Evolutionary conservation across 75 land plant genomes (phyloP), one percentile per base, ranked within the genome.

Genomic region (Cupressus sempervirens): DNA sequence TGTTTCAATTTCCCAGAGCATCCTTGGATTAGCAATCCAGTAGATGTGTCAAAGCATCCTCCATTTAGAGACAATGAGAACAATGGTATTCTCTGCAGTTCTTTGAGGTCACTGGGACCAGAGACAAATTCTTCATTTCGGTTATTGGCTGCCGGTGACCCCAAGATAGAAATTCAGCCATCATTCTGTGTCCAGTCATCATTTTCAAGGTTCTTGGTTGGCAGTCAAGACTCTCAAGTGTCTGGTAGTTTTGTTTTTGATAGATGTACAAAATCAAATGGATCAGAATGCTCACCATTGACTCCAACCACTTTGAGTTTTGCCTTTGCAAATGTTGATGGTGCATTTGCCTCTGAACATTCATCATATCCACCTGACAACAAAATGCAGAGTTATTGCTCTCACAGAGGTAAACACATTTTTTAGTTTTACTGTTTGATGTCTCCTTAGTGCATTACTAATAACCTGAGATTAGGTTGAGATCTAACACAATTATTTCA

Each of bases 101-200:
- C 83, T 32, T 53, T 82, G 35, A 54, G 26, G 36, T 50, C 40
- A 35, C 11, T 50, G 26, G 83, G 32, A 54, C 40, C 83, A 29
- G 54, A 82, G 62, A 54, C 83, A 54, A 35, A 20, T 50, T 29
- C 83, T 35, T 82, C 83, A 82, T 34, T 50, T 50, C 87, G 41
- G 29, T 77, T 90, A 29, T 79, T 85, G 16, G 20, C 79, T 73
- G 70, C 73, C 56, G 67, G 56, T 41, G 87, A 86, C 18, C 68
- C 23, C 14, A 83, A 83, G n/a, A 41, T 32, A 76, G 89, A 83
- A 53, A 34, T 38, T 84, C 86, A 88, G 40, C 86, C 89, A 68
- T 41, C 87, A 14, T 88, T 91, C 86, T 87, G 93, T 1, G 88
- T 87, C 86, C 86, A 87, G 75, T 86, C 94, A 58, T 93, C 92